A percentile compares a stretch with the other conserved stretches of the same genome.
Conservation (phyloP, 2,329 filamentous ascomycete genomes). For the Cytospora piceicola region DNA sequence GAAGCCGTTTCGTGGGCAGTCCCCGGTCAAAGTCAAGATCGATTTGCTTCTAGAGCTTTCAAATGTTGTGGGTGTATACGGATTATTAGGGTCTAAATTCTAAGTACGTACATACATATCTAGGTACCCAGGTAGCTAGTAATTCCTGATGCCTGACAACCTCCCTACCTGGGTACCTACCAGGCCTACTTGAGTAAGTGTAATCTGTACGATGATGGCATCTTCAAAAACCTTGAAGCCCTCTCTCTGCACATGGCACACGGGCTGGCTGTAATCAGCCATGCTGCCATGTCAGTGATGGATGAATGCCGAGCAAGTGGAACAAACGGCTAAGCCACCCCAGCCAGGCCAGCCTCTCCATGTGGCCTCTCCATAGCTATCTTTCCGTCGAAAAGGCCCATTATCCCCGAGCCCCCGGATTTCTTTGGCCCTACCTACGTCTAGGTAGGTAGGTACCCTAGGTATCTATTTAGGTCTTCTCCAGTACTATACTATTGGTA, state of each 20-base stretch:
- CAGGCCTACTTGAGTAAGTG: too few species aligned
- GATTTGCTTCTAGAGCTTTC: neutral
- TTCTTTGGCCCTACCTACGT: neutral
- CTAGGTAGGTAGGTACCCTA: too few species aligned
- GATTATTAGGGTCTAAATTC: too few species aligned
- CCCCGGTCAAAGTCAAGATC: neutral
- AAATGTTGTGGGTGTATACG: neutral
- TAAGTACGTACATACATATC: too few species aligned
- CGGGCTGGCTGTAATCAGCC: neutral
- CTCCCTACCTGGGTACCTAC: too few species aligned
- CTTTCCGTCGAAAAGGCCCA: neutral
- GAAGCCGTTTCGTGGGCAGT: constrained; percentile 23
- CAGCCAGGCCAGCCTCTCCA: constrained; percentile 1
- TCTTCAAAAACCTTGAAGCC: neutral
- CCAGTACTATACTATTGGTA: neutral
- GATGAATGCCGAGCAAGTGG: neutral
- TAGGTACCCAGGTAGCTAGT: too few species aligned
- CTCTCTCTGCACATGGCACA: neutral
- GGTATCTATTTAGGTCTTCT: too few species aligned
- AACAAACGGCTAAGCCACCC: neutral
- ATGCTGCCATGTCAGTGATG: neutral
- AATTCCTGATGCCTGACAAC: too few species aligned
- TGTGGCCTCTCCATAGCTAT: neutral
- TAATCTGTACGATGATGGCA: neutral
- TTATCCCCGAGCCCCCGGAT: neutral